Conservation (phyloP, 768 basidiomycete genomes). For the Boletellus ananiceps region DNA sequence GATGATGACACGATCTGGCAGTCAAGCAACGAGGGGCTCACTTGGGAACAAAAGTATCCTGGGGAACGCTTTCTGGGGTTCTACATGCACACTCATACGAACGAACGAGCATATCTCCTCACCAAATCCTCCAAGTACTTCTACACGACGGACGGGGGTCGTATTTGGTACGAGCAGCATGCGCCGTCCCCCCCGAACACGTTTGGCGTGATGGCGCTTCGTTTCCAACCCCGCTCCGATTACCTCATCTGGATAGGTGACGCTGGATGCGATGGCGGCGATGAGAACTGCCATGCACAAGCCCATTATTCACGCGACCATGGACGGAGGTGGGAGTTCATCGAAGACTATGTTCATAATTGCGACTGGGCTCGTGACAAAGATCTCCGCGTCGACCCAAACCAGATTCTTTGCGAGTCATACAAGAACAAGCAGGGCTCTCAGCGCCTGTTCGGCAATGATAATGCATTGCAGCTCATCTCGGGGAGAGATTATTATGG, state of each 20-base stretch:
- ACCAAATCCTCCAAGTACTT: slow-evolving; percentile 59
- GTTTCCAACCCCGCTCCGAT: slow-evolving; percentile 86
- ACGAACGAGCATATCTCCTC: slow-evolving; percentile 88
- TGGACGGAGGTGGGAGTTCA: slow-evolving; percentile 66
- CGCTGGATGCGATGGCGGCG: slow-evolving; percentile 50
- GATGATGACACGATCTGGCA: slow-evolving; percentile 83
- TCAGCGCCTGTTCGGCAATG: slow-evolving; percentile 53
- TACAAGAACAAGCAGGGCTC: slow-evolving; percentile 77
- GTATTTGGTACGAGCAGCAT: slow-evolving; percentile 53
- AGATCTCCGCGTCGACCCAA: slow-evolving; percentile 73
- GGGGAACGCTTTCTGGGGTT: slow-evolving; percentile 71
- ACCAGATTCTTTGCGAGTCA: slow-evolving; percentile 90
- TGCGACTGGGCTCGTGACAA: slow-evolving; percentile 90
- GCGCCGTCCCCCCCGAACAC: slow-evolving; percentile 75
- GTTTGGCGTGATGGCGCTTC: slow-evolving; percentile 70
- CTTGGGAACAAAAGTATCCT: slow-evolving; percentile 68
- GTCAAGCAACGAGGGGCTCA: slow-evolving; percentile 92
- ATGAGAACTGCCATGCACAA: slow-evolving; percentile 62
- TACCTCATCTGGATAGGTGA: slow-evolving; percentile 88
- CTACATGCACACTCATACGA: slow-evolving; percentile 76
- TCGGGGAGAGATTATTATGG: slow-evolving; percentile 70
- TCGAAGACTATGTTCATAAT: slow-evolving; percentile 85
- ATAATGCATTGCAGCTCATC: slow-evolving; percentile 74
- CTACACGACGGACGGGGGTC: slow-evolving; percentile 82
- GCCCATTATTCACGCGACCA: slow-evolving; percentile 74